phyloP scores from a whole-genome alignment of 2,329 filamentous ascomycete species.

The Penicillium frequentans region DNA sequence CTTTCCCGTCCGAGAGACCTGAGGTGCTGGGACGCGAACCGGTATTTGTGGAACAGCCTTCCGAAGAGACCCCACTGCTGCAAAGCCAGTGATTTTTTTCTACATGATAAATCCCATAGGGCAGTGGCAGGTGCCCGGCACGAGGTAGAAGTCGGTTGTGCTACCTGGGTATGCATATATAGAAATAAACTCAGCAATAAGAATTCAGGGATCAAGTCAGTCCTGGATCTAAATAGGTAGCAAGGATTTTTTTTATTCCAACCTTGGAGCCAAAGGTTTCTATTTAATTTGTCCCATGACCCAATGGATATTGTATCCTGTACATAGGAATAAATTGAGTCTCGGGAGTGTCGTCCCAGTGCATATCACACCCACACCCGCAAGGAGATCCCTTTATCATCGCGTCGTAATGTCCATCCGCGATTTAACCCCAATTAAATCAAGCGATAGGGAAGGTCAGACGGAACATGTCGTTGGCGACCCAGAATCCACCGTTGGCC shows the following conservation, averaged over 20 bases:
- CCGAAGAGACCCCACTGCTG: conserved; percentile 38
- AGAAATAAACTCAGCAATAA: background rate
- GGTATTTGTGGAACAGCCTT: conserved; percentile 21
- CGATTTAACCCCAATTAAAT: background rate
- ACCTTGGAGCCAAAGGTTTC: background rate
- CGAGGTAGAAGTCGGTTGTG: background rate
- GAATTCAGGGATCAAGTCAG: background rate
- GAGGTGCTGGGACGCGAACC: background rate
- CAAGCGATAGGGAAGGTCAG: conserved; percentile 62
- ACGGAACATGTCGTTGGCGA: conserved; percentile 95
- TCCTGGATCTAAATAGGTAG: background rate
- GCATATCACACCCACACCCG: background rate
- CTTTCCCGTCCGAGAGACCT: background rate
- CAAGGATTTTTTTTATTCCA: background rate
- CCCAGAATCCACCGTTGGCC: conserved; percentile 69
- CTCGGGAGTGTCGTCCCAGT: background rate
- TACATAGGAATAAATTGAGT: background rate
- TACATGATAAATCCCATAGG: background rate
- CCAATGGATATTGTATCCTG: background rate
- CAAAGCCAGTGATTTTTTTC: conserved; percentile 24
- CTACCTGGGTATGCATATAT: background rate
- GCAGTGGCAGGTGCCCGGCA: background rate
- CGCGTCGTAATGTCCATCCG: conserved; percentile 13
- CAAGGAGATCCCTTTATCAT: conserved; percentile 7
- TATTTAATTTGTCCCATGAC: background rate